A percentile compares a stretch with the other conserved stretches of the same genome.
Evolutionary conservation across 1,284 basidiomycete species (phyloP).

Genomic region (Cystobasidium sp.): DNA sequence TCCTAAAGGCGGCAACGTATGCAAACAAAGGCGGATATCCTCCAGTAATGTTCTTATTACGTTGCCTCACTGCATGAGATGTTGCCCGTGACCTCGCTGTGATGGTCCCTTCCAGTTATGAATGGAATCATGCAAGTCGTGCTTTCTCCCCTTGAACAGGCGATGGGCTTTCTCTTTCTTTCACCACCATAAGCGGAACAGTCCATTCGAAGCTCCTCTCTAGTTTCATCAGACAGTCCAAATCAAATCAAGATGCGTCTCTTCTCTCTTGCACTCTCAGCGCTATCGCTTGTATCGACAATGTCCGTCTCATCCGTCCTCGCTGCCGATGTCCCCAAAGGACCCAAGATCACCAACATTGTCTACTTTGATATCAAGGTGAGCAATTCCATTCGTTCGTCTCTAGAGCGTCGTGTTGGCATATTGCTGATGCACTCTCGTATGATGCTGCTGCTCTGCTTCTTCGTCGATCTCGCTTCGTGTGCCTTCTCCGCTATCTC

Average conservation of each 20-base stretch:
- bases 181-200: not conserved
- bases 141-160: too few relatives aligned
- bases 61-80: too few relatives aligned
- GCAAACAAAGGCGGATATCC: too few relatives aligned
- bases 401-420: too few relatives aligned
- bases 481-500: not conserved
- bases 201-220: not conserved
- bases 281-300: slow-evolving; percentile 41
- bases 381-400: slow-evolving; percentile 44
- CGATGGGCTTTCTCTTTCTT: not conserved
- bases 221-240: too few relatives aligned
- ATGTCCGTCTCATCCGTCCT: slow-evolving; percentile 21
- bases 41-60: too few relatives aligned
- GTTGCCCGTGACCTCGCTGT: too few relatives aligned
- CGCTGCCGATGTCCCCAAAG: slow-evolving; percentile 61
- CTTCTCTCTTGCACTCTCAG: slow-evolving; percentile 39
- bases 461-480: not conserved
- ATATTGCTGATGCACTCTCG: not conserved
- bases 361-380: slow-evolving; percentile 94
- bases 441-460: not conserved
- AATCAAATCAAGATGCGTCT: slow-evolving; percentile 26
- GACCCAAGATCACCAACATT: slow-evolving; percentile 81
- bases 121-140: too few relatives aligned
- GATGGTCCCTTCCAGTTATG: too few relatives aligned
- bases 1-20: too few relatives aligned